These are phyloP conservation scores for Thuja plicata DNA, from an alignment of 83 land plant genomes.

Conservation along the genomic window DNA sequence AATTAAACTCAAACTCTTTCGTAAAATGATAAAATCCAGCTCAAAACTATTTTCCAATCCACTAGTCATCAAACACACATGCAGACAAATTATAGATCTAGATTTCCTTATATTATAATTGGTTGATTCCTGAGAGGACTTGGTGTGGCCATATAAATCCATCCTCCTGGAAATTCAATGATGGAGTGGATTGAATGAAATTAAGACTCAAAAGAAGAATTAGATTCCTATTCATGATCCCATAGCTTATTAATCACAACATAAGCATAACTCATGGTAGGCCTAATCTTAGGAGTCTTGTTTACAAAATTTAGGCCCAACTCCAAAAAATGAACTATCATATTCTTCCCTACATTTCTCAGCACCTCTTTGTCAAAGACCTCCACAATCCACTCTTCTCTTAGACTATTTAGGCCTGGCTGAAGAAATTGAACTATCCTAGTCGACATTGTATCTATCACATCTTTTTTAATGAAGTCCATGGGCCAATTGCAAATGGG, in stretches of 20 bases:
- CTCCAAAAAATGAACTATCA: constrained; percentile 36
- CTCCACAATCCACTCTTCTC: constrained; percentile 64
- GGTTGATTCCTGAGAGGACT: not conserved
- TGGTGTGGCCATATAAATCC: not conserved
- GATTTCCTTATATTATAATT: too few relatives aligned
- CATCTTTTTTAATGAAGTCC: too few relatives aligned
- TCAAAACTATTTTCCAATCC: too few relatives aligned
- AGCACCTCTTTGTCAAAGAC: constrained; percentile 57
- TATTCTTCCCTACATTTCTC: constrained; percentile 28
- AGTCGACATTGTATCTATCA: too few relatives aligned
- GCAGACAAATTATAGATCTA: not conserved
- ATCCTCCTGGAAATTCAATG: not conserved
- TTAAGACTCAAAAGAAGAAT: not conserved
- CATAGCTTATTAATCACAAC: constrained; percentile 15
- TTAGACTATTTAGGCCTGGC: too few relatives aligned
- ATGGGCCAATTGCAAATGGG: too few relatives aligned
- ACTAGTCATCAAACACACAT: too few relatives aligned
- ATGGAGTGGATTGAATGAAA: not conserved
- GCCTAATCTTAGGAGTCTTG: constrained; percentile 19
- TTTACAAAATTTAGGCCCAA: constrained; percentile 35
- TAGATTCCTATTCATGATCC: constrained; percentile 13
- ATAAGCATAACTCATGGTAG: constrained; percentile 4
- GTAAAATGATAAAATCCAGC: too few relatives aligned
- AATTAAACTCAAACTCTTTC: too few relatives aligned
- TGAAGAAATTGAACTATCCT: too few relatives aligned